phyloP scores from a whole-genome alignment of 2,329 filamentous ascomycete genomes.

The Colletotrichum scovillei region DNA sequence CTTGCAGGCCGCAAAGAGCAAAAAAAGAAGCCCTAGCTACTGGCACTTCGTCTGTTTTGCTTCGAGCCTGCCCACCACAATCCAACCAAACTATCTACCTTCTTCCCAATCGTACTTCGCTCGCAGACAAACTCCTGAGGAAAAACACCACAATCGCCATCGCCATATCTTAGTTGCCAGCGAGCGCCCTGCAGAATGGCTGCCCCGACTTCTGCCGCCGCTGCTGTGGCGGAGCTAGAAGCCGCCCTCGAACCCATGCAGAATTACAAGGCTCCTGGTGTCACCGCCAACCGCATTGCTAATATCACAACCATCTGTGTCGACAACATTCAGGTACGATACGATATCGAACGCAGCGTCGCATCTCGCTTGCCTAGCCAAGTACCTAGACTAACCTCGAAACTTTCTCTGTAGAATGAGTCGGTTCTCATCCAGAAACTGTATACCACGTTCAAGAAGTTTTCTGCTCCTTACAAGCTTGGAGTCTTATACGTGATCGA shows the following conservation, averaged over 20 bases:
- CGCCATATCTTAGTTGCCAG: constrained; percentile 5
- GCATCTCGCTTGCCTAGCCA: constrained; percentile 12
- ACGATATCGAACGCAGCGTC: constrained; percentile 51
- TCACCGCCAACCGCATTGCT: constrained; percentile 91
- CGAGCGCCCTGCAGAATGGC: constrained; percentile 64
- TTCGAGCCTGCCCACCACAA: neutral
- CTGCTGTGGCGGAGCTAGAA: constrained; percentile 84
- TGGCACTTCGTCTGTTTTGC: neutral
- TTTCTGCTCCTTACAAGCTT: constrained; percentile 94
- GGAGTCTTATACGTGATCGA: constrained; percentile 99
- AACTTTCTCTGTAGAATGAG: constrained; percentile 75
- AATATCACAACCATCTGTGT: constrained; percentile 89
- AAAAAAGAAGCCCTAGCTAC: neutral
- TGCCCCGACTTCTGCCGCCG: constrained; percentile 62
- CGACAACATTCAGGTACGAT: constrained; percentile 87
- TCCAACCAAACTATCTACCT: neutral
- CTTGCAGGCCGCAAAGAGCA: neutral
- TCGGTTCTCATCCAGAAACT: constrained; percentile 95
- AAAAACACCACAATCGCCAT: constrained; percentile 13
- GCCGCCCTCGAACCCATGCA: constrained; percentile 92
- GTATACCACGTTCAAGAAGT: constrained; percentile 96
- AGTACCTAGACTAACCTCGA: constrained; percentile 40
- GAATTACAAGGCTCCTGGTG: constrained; percentile 89
- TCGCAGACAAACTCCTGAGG: neutral
- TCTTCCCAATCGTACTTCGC: constrained; percentile 22